Evolutionary conservation across 441 rosid species (phyloP).

Genomic region (Eutrema salsugineum): DNA sequence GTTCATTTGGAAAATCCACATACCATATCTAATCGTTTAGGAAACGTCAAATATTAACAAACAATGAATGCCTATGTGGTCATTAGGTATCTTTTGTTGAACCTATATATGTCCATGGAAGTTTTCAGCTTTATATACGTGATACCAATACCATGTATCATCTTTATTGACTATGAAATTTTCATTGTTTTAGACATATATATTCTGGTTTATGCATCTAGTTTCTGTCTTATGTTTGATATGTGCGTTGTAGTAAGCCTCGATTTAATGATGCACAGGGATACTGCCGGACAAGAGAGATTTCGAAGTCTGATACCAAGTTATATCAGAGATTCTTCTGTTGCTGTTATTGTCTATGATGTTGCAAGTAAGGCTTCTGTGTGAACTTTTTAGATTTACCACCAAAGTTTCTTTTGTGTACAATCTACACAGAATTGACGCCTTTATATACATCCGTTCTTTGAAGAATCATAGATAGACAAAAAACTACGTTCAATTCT

Average conservation of each 20-base stretch:
- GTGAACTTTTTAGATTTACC: not conserved
- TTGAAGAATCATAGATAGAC: not conserved
- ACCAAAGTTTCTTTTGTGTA: not conserved
- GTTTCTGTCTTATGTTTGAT: not conserved
- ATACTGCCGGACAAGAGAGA: slow-evolving; percentile 93
- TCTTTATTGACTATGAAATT: not conserved
- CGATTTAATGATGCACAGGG: slow-evolving; percentile 44
- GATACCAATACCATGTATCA: not conserved
- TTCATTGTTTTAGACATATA: not conserved
- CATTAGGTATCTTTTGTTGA: not conserved
- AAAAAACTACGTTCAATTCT: not conserved
- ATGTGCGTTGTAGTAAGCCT: not conserved
- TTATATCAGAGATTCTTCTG: slow-evolving; percentile 87
- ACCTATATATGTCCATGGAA: not conserved
- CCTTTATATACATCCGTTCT: not conserved
- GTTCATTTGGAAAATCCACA: not conserved
- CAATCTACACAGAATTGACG: not conserved
- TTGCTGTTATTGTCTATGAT: slow-evolving; percentile 80
- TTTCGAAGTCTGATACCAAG: slow-evolving; percentile 88
- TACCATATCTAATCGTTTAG: not conserved
- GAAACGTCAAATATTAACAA: not conserved
- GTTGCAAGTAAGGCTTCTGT: slow-evolving; percentile 61
- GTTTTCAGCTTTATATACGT: not conserved
- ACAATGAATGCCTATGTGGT: not conserved
- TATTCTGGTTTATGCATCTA: not conserved